These are phyloP conservation scores for Brasilioporus rufonigricans DNA, from an alignment of 768 basidiomycete species.

Conservation along the genomic window DNA sequence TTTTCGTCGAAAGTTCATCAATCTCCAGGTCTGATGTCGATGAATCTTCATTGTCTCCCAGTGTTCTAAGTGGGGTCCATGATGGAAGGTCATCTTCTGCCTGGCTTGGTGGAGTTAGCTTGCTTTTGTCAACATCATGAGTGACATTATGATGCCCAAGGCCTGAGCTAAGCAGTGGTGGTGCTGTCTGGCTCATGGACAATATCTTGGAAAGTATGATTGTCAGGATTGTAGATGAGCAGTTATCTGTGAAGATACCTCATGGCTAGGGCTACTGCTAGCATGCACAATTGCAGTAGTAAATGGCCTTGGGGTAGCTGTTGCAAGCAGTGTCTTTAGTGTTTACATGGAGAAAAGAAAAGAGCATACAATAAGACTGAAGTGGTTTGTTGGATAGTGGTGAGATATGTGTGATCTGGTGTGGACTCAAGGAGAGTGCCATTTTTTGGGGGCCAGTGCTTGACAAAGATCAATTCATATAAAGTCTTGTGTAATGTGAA, in stretches of 20 bases:
- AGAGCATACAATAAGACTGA: slow-evolving; percentile 13
- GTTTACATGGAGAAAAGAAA: not conserved
- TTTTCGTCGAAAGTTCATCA: slow-evolving; percentile 6
- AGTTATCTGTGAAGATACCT: slow-evolving; percentile 10
- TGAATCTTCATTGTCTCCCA: not conserved
- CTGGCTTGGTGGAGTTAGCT: not conserved
- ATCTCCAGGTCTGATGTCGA: slow-evolving; percentile 5
- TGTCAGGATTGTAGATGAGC: not conserved
- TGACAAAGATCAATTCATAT: not conserved
- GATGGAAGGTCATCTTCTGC: slow-evolving; percentile 20
- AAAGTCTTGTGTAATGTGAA: not conserved
- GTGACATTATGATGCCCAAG: not conserved
- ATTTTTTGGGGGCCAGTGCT: slow-evolving; percentile 4
- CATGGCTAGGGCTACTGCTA: not conserved
- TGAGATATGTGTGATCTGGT: slow-evolving; percentile 3
- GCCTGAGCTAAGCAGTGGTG: slow-evolving; percentile 1
- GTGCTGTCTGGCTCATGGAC: slow-evolving; percentile 1
- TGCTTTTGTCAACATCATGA: not conserved
- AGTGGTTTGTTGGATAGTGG: not conserved
- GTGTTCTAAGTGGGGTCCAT: slow-evolving; percentile 18
- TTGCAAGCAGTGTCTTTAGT: not conserved
- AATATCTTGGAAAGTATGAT: slow-evolving; percentile 10
- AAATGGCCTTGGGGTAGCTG: slow-evolving; percentile 20
- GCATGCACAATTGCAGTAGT: slow-evolving; percentile 4
- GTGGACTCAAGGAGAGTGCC: slow-evolving; percentile 21